Percentiles rank a stretch among this genome's conserved stretches.
phyloP scores from a whole-genome alignment of 345 rosid species.

The Leavenworthia alabamica region DNA sequence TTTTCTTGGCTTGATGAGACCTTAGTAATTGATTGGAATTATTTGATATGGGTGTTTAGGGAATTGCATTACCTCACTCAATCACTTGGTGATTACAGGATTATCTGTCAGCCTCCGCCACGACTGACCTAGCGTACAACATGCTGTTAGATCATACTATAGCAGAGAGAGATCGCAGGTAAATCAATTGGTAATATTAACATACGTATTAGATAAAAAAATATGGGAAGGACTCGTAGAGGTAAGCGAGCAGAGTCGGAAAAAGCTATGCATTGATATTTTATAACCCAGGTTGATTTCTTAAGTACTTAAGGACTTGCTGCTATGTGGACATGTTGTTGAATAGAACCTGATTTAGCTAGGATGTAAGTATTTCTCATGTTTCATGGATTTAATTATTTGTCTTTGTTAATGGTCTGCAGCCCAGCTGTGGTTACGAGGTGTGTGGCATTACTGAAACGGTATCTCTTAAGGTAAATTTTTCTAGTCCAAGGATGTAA shows the following conservation, averaged over 20 bases:
- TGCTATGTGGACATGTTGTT: neutral
- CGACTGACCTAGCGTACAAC: slow-evolving; percentile 77
- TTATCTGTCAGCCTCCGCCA: slow-evolving; percentile 68
- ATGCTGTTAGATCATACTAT: slow-evolving; percentile 85
- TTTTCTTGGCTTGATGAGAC: neutral
- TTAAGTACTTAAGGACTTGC: neutral
- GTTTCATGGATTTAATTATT: slow-evolving; percentile 2
- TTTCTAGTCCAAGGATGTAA: slow-evolving; percentile 16
- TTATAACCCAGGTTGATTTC: neutral
- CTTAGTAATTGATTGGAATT: neutral
- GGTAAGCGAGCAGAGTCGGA: neutral
- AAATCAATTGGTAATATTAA: slow-evolving; percentile 14
- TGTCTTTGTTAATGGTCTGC: slow-evolving; percentile 36
- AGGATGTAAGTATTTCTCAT: neutral
- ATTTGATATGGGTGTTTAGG: neutral
- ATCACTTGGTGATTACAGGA: slow-evolving; percentile 51
- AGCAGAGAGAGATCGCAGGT: slow-evolving; percentile 99
- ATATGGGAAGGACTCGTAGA: slow-evolving; percentile 5
- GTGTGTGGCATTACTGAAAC: slow-evolving; percentile 88
- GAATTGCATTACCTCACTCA: slow-evolving; percentile 4
- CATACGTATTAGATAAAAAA: neutral
- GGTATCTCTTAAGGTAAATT: slow-evolving; percentile 72
- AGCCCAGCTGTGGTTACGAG: slow-evolving; percentile 97
- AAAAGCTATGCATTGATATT: neutral
- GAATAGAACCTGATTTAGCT: slow-evolving; percentile 1